Base-by-base conservation (phyloP, 2,329 filamentous ascomycete genomes). In the Aspergillus niger region DNA sequence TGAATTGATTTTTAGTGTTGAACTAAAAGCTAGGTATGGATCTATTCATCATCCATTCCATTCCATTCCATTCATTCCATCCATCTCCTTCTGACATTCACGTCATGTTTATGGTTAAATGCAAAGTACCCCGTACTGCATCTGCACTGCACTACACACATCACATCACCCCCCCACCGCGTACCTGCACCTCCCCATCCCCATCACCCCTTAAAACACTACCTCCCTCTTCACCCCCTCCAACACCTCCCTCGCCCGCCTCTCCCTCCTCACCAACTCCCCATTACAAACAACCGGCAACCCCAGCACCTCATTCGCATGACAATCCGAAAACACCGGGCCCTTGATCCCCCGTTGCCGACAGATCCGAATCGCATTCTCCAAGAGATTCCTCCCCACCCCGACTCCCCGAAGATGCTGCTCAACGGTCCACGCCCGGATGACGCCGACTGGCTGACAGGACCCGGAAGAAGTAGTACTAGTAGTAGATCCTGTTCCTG, bases 371-470 rank as follows among this genome's bases (percentile, higher is more conserved):
- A 93, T 87, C 1, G 90, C 91, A 67, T 91, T 89, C 66, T 89
- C 85, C 51, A 97, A 80, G 69, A 97, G 77, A 32, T 87, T 88
- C 43, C 80, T 82, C 2, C 92, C 92, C 24, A 96, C 81, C 0
- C 92, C 91, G 63, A 86, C 85, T 32, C 85, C 81, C 26, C 92
- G 84, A 74, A 91, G 92, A 66, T 82, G 81, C 54, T 87, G 77
- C 71, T 83, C 83, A 1, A 92, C 91, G 2, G 91, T 94, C 92
- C 92, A 97, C 1, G 90, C 92, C 28, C 90, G 85, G 59, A 97
- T 88, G 51, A 92, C 80, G 43, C 64, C 67, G 24, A 43, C 62
- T 2, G 63, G 41, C 1, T 15, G 10, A 13, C 5, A 17, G n/a
- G 11, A 36, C 32, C 28, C 20, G 20, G 26, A 39, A 39, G 36